Percentiles rank a stretch among this genome's conserved stretches.
These are phyloP conservation scores for Psophocarpus tetragonolobus DNA, from an alignment of 306 rosid species.

Conservation along the genomic window DNA sequence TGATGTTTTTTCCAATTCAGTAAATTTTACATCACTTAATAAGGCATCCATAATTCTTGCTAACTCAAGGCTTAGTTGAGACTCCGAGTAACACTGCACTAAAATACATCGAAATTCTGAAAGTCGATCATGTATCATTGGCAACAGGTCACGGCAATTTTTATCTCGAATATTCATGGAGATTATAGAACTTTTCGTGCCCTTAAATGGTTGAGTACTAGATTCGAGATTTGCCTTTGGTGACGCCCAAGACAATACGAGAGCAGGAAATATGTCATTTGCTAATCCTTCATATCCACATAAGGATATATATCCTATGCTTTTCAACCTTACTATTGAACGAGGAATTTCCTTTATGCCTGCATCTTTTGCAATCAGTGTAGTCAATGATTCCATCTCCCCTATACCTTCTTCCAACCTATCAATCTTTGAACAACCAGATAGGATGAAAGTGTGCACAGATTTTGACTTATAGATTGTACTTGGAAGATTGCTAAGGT, in stretches of 20 bases:
- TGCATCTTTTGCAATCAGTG: constrained; percentile 35
- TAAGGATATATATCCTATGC: constrained; percentile 28
- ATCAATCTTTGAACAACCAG: constrained; percentile 39
- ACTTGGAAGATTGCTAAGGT: constrained; percentile 2
- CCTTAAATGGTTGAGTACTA: not conserved
- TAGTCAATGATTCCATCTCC: constrained; percentile 42
- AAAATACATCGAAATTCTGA: no score
- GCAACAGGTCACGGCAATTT: no score
- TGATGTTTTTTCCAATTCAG: no score
- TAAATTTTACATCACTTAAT: no score
- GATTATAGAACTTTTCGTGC: no score
- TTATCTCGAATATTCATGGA: no score
- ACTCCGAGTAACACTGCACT: no score
- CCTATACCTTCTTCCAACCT: constrained; percentile 37
- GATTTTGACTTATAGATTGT: constrained; percentile 18
- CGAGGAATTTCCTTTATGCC: constrained; percentile 27
- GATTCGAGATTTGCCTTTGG: not conserved
- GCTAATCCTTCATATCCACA: constrained; percentile 37
- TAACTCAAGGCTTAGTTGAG: no score
- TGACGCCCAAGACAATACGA: constrained; percentile 28
- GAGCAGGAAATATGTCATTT: constrained; percentile 23
- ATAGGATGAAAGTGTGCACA: constrained; percentile 39
- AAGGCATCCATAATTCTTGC: no score
- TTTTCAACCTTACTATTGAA: constrained; percentile 4
- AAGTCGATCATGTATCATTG: no score